Base-by-base conservation (phyloP, 208 protist species). In the Crithidia fasciculata region DNA sequence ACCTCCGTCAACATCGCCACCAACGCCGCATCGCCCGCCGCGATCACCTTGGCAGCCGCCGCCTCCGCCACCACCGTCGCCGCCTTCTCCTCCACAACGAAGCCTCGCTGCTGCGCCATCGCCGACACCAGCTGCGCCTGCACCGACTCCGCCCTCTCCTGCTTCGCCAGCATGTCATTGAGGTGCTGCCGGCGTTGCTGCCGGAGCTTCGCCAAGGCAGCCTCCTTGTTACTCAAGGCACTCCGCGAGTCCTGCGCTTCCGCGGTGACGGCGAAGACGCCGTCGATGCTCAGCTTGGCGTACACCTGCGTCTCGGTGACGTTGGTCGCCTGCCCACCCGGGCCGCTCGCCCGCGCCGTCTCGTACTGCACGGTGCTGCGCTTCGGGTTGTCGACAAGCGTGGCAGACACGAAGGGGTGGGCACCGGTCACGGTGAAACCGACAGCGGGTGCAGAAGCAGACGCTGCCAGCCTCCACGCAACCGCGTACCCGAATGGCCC, bases 191-290 rank as follows among this genome's bases (percentile, higher is more conserved):
- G 85, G 7, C 82, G 72, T 54, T 68, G 52, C 8, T 81, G 78
- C 15, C 80, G 66, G 19, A 97, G 82, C 75, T 91, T 94, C 67
- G 90, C 88, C 19, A 85, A 75, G 9, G 91, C 90, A 19, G 77
- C 63, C 53, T 95, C 83, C 67, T 87, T 86, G 80, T 97, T 97
- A 45, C 50, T 84, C 18, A 96, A 52, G 13, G 91, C 85, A 52
- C 90, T 95, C 73, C 91, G 94, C 5, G 90, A 94, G 79, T 97
- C 90, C 67, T 97, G 94, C 12, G 90, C 78, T 78, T 93, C 86
- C 8, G 91, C 88, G 3, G 81, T 86, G 82, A 82, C 94, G 40
- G 88, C 84, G 9, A 63, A 5, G 36, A 54, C 69, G n/a, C 91
- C 91, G 72, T 97, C 91, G 61, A 97, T 91, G 28, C 13, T 56